A percentile compares a stretch with the other conserved stretches of the same genome.
Evolutionary conservation across 495 filamentous ascomycete genomes (phyloP).

Genomic region (Hypoxylon fragiforme): DNA sequence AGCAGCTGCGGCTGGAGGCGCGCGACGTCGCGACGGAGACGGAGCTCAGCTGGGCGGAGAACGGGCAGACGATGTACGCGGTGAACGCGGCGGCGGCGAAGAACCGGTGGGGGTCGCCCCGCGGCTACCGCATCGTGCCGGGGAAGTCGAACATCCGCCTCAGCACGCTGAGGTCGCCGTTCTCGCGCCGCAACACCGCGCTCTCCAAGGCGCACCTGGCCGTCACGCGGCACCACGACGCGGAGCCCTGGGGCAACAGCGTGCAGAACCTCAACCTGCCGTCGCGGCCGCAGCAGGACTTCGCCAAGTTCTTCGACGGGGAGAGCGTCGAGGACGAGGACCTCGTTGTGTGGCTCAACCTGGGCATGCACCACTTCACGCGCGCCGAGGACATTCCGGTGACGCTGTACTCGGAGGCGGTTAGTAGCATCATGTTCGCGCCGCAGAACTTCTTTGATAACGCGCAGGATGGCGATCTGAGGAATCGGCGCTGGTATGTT

Average conservation of each 20-base stretch:
- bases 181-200: conserved; percentile 47
- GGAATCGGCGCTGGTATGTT: conserved; percentile 34
- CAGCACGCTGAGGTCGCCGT: conserved; percentile 51
- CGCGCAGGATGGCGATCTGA: conserved; percentile 29
- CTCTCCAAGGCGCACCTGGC: conserved; percentile 54
- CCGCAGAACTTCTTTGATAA: conserved; percentile 51
- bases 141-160: conserved; percentile 50
- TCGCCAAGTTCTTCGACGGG: conserved; percentile 56
- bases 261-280: conserved; percentile 53
- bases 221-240: conserved; percentile 56
- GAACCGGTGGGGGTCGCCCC: conserved; percentile 56
- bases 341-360: conserved; percentile 52
- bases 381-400: conserved; percentile 58
- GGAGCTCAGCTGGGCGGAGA: conserved; percentile 53
- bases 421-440: conserved; percentile 49
- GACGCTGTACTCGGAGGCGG: conserved; percentile 52
- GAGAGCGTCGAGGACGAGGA: conserved; percentile 58
- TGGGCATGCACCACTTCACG: conserved; percentile 64
- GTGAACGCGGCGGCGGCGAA: conserved; percentile 50
- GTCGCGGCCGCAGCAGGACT: conserved; percentile 55
- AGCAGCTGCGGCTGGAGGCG: conserved; percentile 52
- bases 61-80: conserved; percentile 51
- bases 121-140: conserved; percentile 58
- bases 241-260: conserved; percentile 52
- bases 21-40: conserved; percentile 47